These are phyloP conservation scores for Suillus americanus DNA, from an alignment of 768 basidiomycete species.

Conservation along the genomic window DNA sequence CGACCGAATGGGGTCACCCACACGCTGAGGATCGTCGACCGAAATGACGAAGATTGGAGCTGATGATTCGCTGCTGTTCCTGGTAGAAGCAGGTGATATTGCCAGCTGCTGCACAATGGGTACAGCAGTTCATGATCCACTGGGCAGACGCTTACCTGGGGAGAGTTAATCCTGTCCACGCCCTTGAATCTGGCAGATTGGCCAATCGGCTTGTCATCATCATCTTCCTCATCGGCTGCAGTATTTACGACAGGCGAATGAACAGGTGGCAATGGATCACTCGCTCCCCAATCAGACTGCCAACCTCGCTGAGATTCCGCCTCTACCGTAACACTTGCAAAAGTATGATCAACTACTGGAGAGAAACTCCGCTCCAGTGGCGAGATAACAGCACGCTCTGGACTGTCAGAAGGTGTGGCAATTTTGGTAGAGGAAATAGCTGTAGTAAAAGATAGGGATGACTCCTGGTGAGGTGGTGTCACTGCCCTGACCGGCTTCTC, in stretches of 20 bases:
- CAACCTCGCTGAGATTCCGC: slow-evolving; percentile 51
- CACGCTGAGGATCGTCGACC: slow-evolving; percentile 96
- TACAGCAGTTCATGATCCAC: background rate
- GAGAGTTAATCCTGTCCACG: slow-evolving; percentile 20
- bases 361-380: slow-evolving; percentile 28
- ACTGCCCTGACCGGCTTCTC: slow-evolving; percentile 3
- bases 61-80: slow-evolving; percentile 42
- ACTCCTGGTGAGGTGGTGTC: slow-evolving; percentile 17
- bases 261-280: slow-evolving; percentile 22
- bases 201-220: slow-evolving; percentile 67
- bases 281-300: slow-evolving; percentile 48
- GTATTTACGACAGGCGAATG: slow-evolving; percentile 21
- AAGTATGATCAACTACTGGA: slow-evolving; percentile 28
- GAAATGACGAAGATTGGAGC: slow-evolving; percentile 80
- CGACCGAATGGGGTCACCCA: slow-evolving; percentile 92
- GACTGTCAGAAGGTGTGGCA: slow-evolving; percentile 17
- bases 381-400: slow-evolving; percentile 28
- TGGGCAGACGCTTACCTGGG: slow-evolving; percentile 15
- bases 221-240: slow-evolving; percentile 52
- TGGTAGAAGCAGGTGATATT: slow-evolving; percentile 13
- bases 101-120: slow-evolving; percentile 15
- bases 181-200: slow-evolving; percentile 39
- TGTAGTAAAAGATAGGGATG: slow-evolving; percentile 10
- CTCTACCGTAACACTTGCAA: slow-evolving; percentile 47
- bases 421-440: slow-evolving; percentile 14